Evolutionary conservation across 495 filamentous ascomycete species (phyloP).

Genomic region (Extremus antarcticus): DNA sequence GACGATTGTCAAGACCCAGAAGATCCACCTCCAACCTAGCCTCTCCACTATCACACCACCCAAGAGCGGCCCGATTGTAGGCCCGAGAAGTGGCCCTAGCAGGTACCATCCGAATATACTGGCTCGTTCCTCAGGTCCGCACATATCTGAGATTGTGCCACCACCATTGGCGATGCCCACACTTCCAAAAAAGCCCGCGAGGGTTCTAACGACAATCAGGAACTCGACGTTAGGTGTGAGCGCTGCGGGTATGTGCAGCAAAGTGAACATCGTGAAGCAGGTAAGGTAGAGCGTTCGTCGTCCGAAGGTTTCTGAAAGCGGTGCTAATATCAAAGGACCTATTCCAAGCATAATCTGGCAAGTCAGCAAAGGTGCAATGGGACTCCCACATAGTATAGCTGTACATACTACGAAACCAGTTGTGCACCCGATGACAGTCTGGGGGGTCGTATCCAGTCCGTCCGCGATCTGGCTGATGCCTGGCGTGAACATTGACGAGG

Average conservation of each 20-base stretch:
- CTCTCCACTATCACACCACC: constrained; percentile 23
- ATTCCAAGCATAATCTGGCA: constrained; percentile 21
- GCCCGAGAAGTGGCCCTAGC: constrained; percentile 23
- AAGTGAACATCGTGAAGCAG: constrained; percentile 22
- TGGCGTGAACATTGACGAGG: constrained; percentile 35
- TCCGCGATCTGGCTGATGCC: constrained; percentile 34
- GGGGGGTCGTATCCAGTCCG: constrained; percentile 22
- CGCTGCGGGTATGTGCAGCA: constrained; percentile 28
- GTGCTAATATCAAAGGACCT: constrained; percentile 23
- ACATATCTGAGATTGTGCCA: constrained; percentile 25
- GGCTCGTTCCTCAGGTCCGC: constrained; percentile 16
- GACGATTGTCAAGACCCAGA: constrained; percentile 26
- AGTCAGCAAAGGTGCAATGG: background rate
- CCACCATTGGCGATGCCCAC: constrained; percentile 26
- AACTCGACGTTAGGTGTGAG: constrained; percentile 21
- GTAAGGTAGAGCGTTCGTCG: constrained; percentile 19
- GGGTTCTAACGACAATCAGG: constrained; percentile 25
- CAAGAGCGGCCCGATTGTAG: constrained; percentile 17
- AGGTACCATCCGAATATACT: constrained; percentile 25
- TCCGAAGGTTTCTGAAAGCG: constrained; percentile 23
- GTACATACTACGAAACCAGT: constrained; percentile 19
- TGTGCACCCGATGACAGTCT: constrained; percentile 26
- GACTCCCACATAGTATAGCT: background rate
- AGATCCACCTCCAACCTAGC: constrained; percentile 25
- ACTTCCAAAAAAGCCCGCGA: constrained; percentile 31